Base-by-base conservation (phyloP, 1,284 basidiomycete species). In the Thecaphora thlaspeos region DNA sequence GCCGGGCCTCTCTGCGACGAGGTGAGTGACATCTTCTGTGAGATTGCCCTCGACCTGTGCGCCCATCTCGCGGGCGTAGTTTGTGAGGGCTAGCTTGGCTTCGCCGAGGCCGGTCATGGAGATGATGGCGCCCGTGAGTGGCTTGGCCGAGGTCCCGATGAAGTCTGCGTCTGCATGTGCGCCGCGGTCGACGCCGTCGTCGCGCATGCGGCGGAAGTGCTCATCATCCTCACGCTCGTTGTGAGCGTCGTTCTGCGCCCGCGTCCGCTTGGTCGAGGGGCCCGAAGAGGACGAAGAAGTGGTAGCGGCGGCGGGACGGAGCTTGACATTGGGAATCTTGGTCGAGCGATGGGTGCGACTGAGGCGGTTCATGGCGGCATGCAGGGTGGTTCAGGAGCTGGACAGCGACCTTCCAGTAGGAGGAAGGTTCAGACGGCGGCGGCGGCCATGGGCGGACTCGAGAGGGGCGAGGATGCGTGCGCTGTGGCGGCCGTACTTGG, bases 21-120 rank as follows among this genome's bases (percentile, higher is more conserved):
- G 82, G 78, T 91, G 89, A 0, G 89, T 91, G 24, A 89, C 87
- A 46, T 82, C 82, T 73, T 89, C 87, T 0, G 88, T 90, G 49
- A 91, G 85, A 50, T 87, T 85, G 19, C 79, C 82, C 10, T 83
- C 81, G 40, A 83, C 81, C 23, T 81, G 79, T 15, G 88, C 89
- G 15, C 89, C 90, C 9, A 91, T 84, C 70, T 88, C 86, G 24
- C 84, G 76, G 2, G 87, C 89, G 69, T 86, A 83, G 55, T 86
- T 86, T 70, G 88, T 87, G 28, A 91, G 57, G 3, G 83, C 81
- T 85, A 83, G 86, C 87, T 72, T 72, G 14, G 44, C 34, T 77
- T 90, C 88, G 38, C 79, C 64, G 15, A 86, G 81, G 2, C 88
- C 88, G 0, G 87, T 89, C 19, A 87, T 86, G 76, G 87, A 89